phyloP scores from a whole-genome alignment of 176 grass and related monocot genomes.

The Echinochloa phyllopogon region DNA sequence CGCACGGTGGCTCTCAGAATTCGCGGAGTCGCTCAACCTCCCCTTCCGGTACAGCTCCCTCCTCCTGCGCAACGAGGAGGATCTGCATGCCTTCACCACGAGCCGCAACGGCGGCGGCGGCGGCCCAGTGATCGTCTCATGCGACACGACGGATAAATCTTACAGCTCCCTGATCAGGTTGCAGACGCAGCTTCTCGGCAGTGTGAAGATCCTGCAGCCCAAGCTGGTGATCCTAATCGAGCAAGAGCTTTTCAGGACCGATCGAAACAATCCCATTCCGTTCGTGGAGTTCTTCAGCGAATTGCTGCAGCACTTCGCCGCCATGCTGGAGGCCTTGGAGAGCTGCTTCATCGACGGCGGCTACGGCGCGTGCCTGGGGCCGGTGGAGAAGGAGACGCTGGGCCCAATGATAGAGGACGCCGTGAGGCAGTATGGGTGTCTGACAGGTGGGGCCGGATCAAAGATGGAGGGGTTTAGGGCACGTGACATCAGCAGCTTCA shows the following conservation, averaged over 20 bases:
- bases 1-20: slow-evolving; percentile 48
- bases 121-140: slow-evolving; percentile 32
- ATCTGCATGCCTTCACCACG: slow-evolving; percentile 17
- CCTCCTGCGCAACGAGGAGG: not conserved
- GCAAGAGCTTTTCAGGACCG: slow-evolving; percentile 34
- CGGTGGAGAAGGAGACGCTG: slow-evolving; percentile 46
- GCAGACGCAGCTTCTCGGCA: slow-evolving; percentile 10
- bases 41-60: slow-evolving; percentile 37
- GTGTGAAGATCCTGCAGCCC: slow-evolving; percentile 9
- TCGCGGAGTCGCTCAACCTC: slow-evolving; percentile 34
- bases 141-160: slow-evolving; percentile 25
- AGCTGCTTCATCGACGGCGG: slow-evolving; percentile 22
- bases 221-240: slow-evolving; percentile 56
- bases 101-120: not conserved
- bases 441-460: slow-evolving; percentile 20
- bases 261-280: not conserved
- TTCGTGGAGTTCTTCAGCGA: slow-evolving; percentile 44
- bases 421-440: not conserved
- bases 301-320: slow-evolving; percentile 33
- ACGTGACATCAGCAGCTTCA: slow-evolving; percentile 36
- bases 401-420: slow-evolving; percentile 45
- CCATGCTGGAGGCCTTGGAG: slow-evolving; percentile 33
- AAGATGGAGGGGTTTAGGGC: slow-evolving; percentile 35
- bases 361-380: slow-evolving; percentile 26
- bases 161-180: slow-evolving; percentile 28